Evolutionary conservation across 805 yeast species (phyloP).

Genomic region (Cyberlindnera mrakii): DNA sequence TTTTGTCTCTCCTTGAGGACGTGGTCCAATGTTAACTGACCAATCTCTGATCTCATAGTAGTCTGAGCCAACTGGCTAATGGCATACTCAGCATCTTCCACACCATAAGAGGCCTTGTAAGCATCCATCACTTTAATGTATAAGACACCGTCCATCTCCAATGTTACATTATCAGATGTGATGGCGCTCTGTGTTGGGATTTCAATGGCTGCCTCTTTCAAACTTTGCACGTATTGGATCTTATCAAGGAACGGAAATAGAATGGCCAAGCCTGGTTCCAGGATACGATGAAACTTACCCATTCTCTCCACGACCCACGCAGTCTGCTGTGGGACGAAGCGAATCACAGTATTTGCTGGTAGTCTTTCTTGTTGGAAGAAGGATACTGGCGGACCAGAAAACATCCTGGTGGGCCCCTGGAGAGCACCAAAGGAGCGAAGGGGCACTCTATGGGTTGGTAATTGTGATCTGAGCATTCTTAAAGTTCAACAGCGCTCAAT

Average conservation of each 20-base stretch:
- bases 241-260: slow-evolving; percentile 68
- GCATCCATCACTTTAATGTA: slow-evolving; percentile 76
- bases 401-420: neutral
- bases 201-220: slow-evolving; percentile 81
- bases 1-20: slow-evolving; percentile 73
- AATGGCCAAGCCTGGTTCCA: slow-evolving; percentile 74
- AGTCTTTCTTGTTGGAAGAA: slow-evolving; percentile 57
- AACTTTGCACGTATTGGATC: slow-evolving; percentile 74
- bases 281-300: slow-evolving; percentile 70
- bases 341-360: slow-evolving; percentile 69
- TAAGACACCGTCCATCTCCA: slow-evolving; percentile 80
- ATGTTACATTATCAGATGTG: slow-evolving; percentile 78
- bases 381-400: slow-evolving; percentile 28
- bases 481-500: too few relatives aligned
- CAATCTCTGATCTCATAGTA: slow-evolving; percentile 86
- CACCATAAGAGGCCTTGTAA: slow-evolving; percentile 81
- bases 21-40: slow-evolving; percentile 72
- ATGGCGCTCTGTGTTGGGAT: slow-evolving; percentile 81
- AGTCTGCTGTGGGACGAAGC: slow-evolving; percentile 85
- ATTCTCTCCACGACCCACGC: slow-evolving; percentile 89
- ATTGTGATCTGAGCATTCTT: too few relatives aligned
- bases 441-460: too few relatives aligned
- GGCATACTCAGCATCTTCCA: slow-evolving; percentile 83
- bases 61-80: slow-evolving; percentile 84
- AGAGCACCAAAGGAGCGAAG: too few relatives aligned